Percentiles rank a stretch among this genome's conserved stretches.
phyloP scores from a whole-genome alignment of 208 protist genomes.

The Wallacemonas sp. region DNA sequence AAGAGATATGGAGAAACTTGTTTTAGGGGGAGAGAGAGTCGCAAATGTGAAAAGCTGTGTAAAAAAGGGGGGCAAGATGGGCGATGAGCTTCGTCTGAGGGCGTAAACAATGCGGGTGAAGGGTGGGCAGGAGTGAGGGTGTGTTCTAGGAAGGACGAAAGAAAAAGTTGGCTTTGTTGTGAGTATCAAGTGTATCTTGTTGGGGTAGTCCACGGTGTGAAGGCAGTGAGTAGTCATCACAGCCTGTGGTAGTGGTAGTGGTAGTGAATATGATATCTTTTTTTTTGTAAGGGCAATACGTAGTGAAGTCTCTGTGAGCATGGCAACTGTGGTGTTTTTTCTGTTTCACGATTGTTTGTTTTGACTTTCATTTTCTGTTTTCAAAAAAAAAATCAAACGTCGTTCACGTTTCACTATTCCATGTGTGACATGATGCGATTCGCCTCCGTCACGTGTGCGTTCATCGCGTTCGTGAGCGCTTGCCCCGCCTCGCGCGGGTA shows the following conservation, averaged over 20 bases:
- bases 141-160: too few relatives aligned
- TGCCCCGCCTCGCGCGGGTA: slow-evolving; percentile 46
- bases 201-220: too few relatives aligned
- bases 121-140: too few relatives aligned
- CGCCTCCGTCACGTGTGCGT: slow-evolving; percentile 72
- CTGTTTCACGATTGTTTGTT: slow-evolving; percentile 4
- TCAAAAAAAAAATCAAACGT: background rate
- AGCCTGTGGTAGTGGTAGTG: too few relatives aligned
- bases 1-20: background rate
- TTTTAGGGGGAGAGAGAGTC: background rate
- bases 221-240: too few relatives aligned
- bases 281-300: too few relatives aligned
- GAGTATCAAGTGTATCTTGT: too few relatives aligned
- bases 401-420: slow-evolving; percentile 5
- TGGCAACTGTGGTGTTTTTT: background rate
- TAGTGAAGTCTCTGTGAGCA: too few relatives aligned
- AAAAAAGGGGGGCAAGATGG: background rate
- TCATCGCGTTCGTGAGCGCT: slow-evolving; percentile 21
- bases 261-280: too few relatives aligned
- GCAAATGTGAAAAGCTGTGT: background rate
- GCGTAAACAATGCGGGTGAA: too few relatives aligned
- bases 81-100: too few relatives aligned
- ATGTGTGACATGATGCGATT: slow-evolving; percentile 48
- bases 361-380: slow-evolving; percentile 14
- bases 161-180: too few relatives aligned